Evolutionary conservation across 257 asterid species (phyloP).

Genomic region (Ballota nigra): DNA sequence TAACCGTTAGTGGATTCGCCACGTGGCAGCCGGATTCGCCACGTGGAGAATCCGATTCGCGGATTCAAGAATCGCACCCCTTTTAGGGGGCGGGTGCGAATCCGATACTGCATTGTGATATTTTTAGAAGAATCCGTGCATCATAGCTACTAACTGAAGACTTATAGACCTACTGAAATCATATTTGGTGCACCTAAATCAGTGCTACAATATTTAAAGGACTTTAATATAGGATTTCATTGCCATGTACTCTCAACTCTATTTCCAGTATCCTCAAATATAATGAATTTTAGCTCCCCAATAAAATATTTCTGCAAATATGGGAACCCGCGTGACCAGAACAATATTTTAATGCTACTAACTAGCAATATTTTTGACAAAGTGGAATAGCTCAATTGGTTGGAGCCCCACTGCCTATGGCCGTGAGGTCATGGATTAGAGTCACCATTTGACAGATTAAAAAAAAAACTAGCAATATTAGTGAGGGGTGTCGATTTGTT

Average conservation of each 20-base stretch:
- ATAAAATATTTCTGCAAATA: background rate
- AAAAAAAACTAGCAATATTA: background rate
- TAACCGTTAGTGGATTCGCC: too few species aligned
- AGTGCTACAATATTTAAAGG: slow-evolving; percentile 13
- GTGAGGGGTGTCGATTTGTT: background rate
- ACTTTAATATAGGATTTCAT: slow-evolving; percentile 10
- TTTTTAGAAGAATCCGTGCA: too few species aligned
- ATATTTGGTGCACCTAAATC: background rate
- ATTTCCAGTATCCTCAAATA: slow-evolving; percentile 8
- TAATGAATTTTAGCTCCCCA: slow-evolving; percentile 2
- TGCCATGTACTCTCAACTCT: background rate
- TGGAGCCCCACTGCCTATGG: too few species aligned
- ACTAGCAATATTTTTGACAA: background rate
- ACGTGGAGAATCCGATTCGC: too few species aligned
- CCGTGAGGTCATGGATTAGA: too few species aligned
- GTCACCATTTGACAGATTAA: too few species aligned
- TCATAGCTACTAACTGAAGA: slow-evolving; percentile 5
- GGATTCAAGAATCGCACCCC: too few species aligned
- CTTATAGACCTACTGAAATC: background rate
- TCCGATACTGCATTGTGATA: too few species aligned
- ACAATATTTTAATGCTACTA: background rate
- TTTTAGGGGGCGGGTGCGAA: too few species aligned
- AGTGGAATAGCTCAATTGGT: too few species aligned
- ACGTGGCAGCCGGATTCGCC: too few species aligned
- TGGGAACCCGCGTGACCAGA: slow-evolving; percentile 7